Evolutionary conservation across 495 filamentous ascomycete genomes (phyloP).

Genomic region (Aspergillus affinis): DNA sequence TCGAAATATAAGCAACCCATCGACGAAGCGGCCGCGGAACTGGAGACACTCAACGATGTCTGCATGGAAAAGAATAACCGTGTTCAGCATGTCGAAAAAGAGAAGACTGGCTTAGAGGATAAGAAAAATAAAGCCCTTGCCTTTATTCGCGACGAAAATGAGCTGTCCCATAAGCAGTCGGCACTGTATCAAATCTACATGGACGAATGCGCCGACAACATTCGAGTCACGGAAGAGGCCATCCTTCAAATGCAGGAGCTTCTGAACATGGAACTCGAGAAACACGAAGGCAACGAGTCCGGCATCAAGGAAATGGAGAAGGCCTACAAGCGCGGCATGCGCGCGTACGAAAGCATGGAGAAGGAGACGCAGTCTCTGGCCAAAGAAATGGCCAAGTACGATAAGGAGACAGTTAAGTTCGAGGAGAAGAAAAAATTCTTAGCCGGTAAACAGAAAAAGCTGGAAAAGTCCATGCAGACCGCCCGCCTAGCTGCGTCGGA

Average conservation of each 20-base stretch:
- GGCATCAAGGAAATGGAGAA: conserved; percentile 88
- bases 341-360: conserved; percentile 80
- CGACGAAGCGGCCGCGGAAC: conserved; percentile 85
- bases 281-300: conserved; percentile 86
- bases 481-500: conserved; percentile 69
- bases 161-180: conserved; percentile 82
- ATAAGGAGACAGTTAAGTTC: conserved; percentile 94
- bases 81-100: conserved; percentile 97
- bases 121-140: conserved; percentile 94
- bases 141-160: conserved; percentile 89
- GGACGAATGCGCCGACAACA: conserved; percentile 80
- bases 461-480: conserved; percentile 81
- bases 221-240: conserved; percentile 85
- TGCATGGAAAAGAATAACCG: conserved; percentile 91
- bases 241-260: conserved; percentile 86
- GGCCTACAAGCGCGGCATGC: conserved; percentile 73
- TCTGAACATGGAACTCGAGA: conserved; percentile 85
- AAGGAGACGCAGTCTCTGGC: conserved; percentile 74
- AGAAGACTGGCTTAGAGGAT: conserved; percentile 85
- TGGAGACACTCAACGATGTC: conserved; percentile 89
- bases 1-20: conserved; percentile 97
- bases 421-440: conserved; percentile 97
- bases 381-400: conserved; percentile 88
- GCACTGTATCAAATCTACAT: conserved; percentile 90
- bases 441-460: conserved; percentile 83